These are phyloP conservation scores for Monosporascus ibericus DNA, from an alignment of 2,329 filamentous ascomycete species.

Conservation along the genomic window DNA sequence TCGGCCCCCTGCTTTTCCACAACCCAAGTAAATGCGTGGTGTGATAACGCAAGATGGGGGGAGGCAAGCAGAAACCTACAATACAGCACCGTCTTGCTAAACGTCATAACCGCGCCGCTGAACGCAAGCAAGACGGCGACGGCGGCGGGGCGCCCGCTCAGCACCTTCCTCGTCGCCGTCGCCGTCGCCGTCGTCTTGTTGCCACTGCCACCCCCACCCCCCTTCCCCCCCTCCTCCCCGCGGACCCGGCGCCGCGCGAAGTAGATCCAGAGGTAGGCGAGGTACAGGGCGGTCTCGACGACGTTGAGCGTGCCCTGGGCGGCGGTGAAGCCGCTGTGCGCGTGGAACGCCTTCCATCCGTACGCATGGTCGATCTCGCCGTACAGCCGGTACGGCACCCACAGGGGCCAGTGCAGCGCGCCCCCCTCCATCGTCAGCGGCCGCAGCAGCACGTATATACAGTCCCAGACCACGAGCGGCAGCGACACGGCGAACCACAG, in stretches of 20 bases:
- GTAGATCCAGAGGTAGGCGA: conserved; percentile 44
- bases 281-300: conserved; percentile 61
- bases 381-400: conserved; percentile 74
- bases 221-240: conserved; percentile 7
- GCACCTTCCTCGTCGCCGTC: conserved; percentile 16
- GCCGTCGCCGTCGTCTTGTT: conserved; percentile 8
- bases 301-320: conserved; percentile 68
- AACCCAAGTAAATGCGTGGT: too few relatives aligned
- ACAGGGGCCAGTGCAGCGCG: conserved; percentile 64
- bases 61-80: conserved; percentile 34
- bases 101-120: conserved; percentile 51
- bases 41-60: too few relatives aligned
- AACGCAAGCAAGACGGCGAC: conserved; percentile 43
- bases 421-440: conserved; percentile 80
- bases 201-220: conserved; percentile 2
- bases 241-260: conserved; percentile 13
- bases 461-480: conserved; percentile 78
- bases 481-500: conserved; percentile 70
- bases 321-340: conserved; percentile 66
- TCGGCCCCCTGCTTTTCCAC: too few relatives aligned
- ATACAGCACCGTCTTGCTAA: conserved; percentile 57
- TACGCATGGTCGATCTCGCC: conserved; percentile 76
- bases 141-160: conserved; percentile 39
- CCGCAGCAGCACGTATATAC: conserved; percentile 69
- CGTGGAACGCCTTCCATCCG: conserved; percentile 65